Conservation (phyloP, 805 yeast species). For the Metschnikowia sp. region DNA sequence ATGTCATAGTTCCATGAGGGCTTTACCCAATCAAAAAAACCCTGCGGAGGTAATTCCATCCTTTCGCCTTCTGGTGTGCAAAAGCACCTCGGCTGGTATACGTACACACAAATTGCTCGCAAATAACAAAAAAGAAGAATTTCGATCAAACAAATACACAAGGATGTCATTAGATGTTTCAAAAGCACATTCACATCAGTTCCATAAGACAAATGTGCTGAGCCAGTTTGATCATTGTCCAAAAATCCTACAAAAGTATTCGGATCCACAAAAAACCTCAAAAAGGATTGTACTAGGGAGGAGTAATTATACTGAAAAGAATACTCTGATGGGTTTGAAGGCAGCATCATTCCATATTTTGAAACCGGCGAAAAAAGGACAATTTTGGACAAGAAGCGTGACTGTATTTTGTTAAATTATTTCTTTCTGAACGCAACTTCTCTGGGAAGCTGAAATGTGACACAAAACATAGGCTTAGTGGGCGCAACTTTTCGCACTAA, state of each 20-base stretch:
- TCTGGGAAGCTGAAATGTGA: constrained; percentile 69
- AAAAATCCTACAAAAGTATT: constrained; percentile 37
- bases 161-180: constrained; percentile 53
- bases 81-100: constrained; percentile 56
- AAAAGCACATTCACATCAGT: constrained; percentile 54
- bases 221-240: constrained; percentile 53
- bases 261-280: constrained; percentile 27
- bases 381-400: neutral
- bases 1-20: constrained; percentile 41
- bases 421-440: constrained; percentile 52
- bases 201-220: constrained; percentile 58
- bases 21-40: constrained; percentile 55
- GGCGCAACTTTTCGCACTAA: constrained; percentile 94
- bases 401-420: neutral
- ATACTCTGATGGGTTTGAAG: neutral
- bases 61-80: constrained; percentile 40
- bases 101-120: constrained; percentile 25
- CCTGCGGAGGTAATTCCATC: constrained; percentile 36
- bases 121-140: constrained; percentile 38
- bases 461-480: constrained; percentile 93
- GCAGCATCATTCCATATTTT: neutral
- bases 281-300: constrained; percentile 26
- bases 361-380: neutral
- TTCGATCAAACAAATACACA: constrained; percentile 53
- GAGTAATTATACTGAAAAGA: constrained; percentile 20